Conservation (phyloP, 2,329 filamentous ascomycete species). For the Beauveria sp. region DNA sequence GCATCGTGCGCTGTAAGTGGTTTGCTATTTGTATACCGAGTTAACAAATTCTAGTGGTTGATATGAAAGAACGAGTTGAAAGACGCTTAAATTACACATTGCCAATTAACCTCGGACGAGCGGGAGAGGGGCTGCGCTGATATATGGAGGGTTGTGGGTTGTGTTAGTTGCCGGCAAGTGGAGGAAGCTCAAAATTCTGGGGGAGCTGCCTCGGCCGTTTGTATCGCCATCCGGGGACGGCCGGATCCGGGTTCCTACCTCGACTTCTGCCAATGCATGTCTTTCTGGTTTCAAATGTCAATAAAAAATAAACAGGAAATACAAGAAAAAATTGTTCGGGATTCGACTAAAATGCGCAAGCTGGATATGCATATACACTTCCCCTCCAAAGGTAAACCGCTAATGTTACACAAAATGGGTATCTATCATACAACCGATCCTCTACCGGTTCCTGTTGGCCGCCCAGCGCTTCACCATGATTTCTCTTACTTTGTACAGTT, state of each 20-base stretch:
- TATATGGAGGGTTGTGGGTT: slow-evolving; percentile 8
- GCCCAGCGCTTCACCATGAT: slow-evolving; percentile 78
- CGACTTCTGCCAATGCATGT: background rate
- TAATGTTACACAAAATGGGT: slow-evolving; percentile 8
- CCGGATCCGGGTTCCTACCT: background rate
- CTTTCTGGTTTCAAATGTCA: too few species aligned
- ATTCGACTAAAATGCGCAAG: background rate
- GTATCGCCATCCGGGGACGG: background rate
- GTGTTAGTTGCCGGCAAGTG: slow-evolving; percentile 1
- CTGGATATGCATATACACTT: background rate
- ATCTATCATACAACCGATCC: slow-evolving; percentile 9
- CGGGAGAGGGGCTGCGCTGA: slow-evolving; percentile 9
- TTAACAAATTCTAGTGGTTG: too few species aligned
- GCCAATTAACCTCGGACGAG: background rate
- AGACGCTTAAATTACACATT: background rate
- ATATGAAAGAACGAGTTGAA: too few species aligned
- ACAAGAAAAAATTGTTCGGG: background rate
- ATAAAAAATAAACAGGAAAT: background rate
- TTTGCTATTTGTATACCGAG: too few species aligned
- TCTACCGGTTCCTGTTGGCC: slow-evolving; percentile 60
- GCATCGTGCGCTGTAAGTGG: background rate
- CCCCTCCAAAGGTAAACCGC: background rate
- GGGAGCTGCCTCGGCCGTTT: slow-evolving; percentile 8
- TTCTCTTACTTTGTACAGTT: slow-evolving; percentile 69
- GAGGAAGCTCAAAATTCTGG: slow-evolving; percentile 3